Evolutionary conservation across 768 basidiomycete species (phyloP), one percentile per base, ranked within the genome.

Genomic region (Boletus rex-veris): DNA sequence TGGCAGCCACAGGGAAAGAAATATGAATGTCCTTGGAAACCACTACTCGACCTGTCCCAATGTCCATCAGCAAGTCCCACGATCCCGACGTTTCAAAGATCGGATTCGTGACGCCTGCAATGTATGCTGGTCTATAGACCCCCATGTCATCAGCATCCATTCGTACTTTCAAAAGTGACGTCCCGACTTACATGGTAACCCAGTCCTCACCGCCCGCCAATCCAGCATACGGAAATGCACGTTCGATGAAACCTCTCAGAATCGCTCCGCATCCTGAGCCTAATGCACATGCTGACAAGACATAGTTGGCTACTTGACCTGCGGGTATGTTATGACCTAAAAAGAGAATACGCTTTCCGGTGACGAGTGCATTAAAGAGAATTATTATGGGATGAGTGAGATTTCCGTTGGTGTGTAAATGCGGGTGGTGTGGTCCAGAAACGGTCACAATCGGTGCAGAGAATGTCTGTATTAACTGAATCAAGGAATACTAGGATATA

Each of bases 31-130:
- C 90, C 68, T 86, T 95, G 37, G 90, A 85, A 14, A 98, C 86
- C 3, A 85, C 85, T 53, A 99, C 90, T 36, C 83, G 85, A 10
- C 92, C 92, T 0, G 85, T 83, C 45, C 91, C 88, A 57, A 98
- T 85, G 66, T 98, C 93, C 69, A 96, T 90, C 38, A 98, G 76
- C 8, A 99, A 75, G 69, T 99, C 97, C 97, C 97, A 99, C 12
- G 82, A 79, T 0, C 86, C 83, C 0, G 88, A 81, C 1, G 87
- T 77, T 64, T 96, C 92, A 71, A 98, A 98, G 43, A 98, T 93
- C 3, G 95, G 97, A 64, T 99, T 99, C 1, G 92, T 95, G 3
- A 98, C 96, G 1, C 97, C 97, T 10, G 95, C 97, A 48, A 99
- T 94, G 66, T 87, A 99, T 12, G 92, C 96, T 5, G 90, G 86